Percentiles rank a stretch among this genome's conserved stretches.
These are phyloP conservation scores for Globisporangium nodosum DNA, from an alignment of 352 stramenopile genomes.

Conservation along the genomic window DNA sequence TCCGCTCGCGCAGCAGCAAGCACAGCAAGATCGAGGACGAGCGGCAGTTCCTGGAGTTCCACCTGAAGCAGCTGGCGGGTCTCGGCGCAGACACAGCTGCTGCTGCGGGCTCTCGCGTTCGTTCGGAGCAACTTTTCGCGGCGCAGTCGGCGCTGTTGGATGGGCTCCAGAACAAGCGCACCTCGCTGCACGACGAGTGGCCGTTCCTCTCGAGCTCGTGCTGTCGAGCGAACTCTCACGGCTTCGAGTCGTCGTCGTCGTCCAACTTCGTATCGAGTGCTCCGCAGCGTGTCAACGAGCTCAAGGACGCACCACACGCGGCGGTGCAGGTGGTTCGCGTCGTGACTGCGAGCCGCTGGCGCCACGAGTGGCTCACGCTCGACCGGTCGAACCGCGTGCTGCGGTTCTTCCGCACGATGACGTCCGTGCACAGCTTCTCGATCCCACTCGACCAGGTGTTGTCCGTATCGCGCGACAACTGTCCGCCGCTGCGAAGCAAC, in stretches of 20 bases:
- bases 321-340: conserved; percentile 38
- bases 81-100: not conserved
- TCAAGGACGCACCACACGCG: conserved; percentile 17
- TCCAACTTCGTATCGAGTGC: conserved; percentile 5
- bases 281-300: not conserved
- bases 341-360: conserved; percentile 28
- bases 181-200: conserved; percentile 23
- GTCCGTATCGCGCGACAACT: conserved; percentile 8
- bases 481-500: not conserved
- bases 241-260: conserved; percentile 10
- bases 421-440: conserved; percentile 24
- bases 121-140: conserved; percentile 12
- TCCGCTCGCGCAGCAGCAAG: conserved; percentile 23
- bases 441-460: conserved; percentile 30
- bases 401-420: conserved; percentile 41
- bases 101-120: not conserved
- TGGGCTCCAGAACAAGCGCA: conserved; percentile 18
- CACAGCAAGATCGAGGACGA: conserved; percentile 33
- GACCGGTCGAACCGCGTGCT: conserved; percentile 28
- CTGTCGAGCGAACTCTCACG: conserved; percentile 1
- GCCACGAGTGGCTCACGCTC: conserved; percentile 51
- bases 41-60: conserved; percentile 34
- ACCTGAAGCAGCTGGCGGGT: conserved; percentile 19
- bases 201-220: conserved; percentile 18
- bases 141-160: conserved; percentile 23